Evolutionary conservation across 1,284 basidiomycete species (phyloP), one percentile per base, ranked within the genome.

Genomic region (Trichosporon asahii): DNA sequence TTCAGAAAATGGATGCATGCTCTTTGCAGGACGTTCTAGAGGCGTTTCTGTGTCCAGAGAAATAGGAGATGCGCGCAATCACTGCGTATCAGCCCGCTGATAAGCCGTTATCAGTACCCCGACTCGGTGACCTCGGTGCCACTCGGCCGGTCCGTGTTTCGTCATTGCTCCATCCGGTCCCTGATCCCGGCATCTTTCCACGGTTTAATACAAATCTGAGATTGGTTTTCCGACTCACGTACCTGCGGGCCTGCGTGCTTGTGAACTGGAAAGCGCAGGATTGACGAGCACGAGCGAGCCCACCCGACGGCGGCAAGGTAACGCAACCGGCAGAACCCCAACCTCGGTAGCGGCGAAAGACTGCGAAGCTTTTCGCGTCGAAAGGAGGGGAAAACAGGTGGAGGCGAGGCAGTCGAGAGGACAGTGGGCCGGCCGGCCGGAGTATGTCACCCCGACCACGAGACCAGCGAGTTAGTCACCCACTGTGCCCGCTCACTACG

Each of bases 381-480:
- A 46, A 46, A 46, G 21, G 40, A 44, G 12, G 44, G 44, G 9
- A 6, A n/a, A 18, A 11, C 7, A 53, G 31, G 31, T 8, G 31
- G 15, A 53, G 23, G 49, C 49, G 49, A 53, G 49, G 49, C 49
- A 9, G 49, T 21, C 49, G 49, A 53, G 49, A 53, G 25, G 49
- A 53, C 21, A 53, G 25, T 53, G 49, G 49, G 49, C 49, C 49
- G 49, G 49, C 7, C 49, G 49, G 49, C 49, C 49, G 49, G 49
- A 53, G 49, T 53, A 53, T 53, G 49, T 53, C 49, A 53, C 49
- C 49, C 21, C 49, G 49, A 53, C 49, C 49, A 53, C 49, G 49
- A 53, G 49, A 53, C 49, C 49, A 25, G 2, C 11, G 18, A 53
- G 49, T 53, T 53, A 53, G 49, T 53, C 49, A 53, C 49, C 49